Base-by-base conservation (phyloP, 306 rosid genomes). In the Castanea sativa region DNA sequence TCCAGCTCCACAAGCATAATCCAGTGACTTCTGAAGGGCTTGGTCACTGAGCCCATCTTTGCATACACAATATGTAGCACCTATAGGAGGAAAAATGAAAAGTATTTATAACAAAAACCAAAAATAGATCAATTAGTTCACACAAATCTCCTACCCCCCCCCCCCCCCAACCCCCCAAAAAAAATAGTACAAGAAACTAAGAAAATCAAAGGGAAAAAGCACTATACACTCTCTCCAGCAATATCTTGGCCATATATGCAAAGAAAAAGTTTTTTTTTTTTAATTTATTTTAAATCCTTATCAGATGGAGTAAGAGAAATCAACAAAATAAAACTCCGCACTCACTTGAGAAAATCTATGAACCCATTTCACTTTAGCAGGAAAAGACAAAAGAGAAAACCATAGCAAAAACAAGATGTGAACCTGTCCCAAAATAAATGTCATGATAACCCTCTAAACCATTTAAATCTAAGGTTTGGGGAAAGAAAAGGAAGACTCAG, bases 1-100 rank as follows among this genome's bases (percentile, higher is more conserved):
- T 71, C 99, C 99, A 56, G 91, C 89, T 81, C 99, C 99, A 85
- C 99, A 96, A 10, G 99, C 99, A 86, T 93, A 96, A 81, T 96
- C 99, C 51, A 96, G 71, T 6, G 88, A 67, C 75, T 85, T 96
- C 79, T 96, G 99, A 78, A 93, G 94, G 23, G n/a, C 29, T 81
- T 85, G 87, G n/a, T 91, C 94, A 13, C 88, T 70, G 3, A 83
- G 38, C 70, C 98, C 98, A 80, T 91, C 97, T 86, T 88, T 96
- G 72, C 99, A 96, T 21, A 96, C 0, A 78, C 99, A 96, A 69
- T 89, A 96, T 14, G 82, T 69, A 38, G 96, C 97, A 83, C 91
- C 99, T 95, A 21, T 16, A 21, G 60, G 2, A 25, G 2, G 20
- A 13, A 63, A 71, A 55, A 57, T 21, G 18, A 13, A 16, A 20